Evolutionary conservation across 306 rosid genomes (phyloP).

Genomic region (Vachellia pachyceras): DNA sequence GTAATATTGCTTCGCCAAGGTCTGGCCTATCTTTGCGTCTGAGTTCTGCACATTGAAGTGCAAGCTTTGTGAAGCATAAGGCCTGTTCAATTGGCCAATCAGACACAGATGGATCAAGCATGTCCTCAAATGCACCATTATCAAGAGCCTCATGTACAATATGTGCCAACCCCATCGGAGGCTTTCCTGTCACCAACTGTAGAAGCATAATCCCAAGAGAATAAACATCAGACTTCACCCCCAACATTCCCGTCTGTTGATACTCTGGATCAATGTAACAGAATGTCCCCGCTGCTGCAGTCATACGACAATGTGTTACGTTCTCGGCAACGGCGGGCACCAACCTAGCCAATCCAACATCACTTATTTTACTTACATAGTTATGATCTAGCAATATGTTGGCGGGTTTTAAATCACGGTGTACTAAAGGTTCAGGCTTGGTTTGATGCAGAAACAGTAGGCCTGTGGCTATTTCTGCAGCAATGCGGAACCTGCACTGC

Average conservation of each 20-base stretch:
- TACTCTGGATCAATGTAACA: constrained; percentile 99
- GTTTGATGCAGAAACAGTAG: constrained; percentile 90
- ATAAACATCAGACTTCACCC: constrained; percentile 91
- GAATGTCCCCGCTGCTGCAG: constrained; percentile 91
- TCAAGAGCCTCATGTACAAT: constrained; percentile 55
- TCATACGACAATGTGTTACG: constrained; percentile 73
- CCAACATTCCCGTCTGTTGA: constrained; percentile 94
- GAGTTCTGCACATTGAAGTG: constrained; percentile 76
- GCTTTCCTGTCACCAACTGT: constrained; percentile 72
- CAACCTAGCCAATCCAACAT: constrained; percentile 90
- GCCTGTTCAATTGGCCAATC: constrained; percentile 80
- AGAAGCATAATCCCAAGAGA: constrained; percentile 84
- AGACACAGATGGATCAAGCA: constrained; percentile 70
- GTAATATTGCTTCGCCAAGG: constrained; percentile 59
- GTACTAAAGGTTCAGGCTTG: constrained; percentile 95
- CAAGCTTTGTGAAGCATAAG: constrained; percentile 58
- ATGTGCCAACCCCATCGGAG: constrained; percentile 87
- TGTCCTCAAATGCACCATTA: constrained; percentile 48
- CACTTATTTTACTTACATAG: constrained; percentile 80
- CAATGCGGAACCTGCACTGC: constrained; percentile 79
- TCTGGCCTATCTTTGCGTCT: constrained; percentile 94
- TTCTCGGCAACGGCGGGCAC: constrained; percentile 86
- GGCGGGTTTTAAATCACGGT: constrained; percentile 92
- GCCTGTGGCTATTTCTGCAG: constrained; percentile 85
- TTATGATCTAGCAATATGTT: constrained; percentile 83